phyloP scores from a whole-genome alignment of 2,329 filamentous ascomycete species.

The Aureobasidium sp. region DNA sequence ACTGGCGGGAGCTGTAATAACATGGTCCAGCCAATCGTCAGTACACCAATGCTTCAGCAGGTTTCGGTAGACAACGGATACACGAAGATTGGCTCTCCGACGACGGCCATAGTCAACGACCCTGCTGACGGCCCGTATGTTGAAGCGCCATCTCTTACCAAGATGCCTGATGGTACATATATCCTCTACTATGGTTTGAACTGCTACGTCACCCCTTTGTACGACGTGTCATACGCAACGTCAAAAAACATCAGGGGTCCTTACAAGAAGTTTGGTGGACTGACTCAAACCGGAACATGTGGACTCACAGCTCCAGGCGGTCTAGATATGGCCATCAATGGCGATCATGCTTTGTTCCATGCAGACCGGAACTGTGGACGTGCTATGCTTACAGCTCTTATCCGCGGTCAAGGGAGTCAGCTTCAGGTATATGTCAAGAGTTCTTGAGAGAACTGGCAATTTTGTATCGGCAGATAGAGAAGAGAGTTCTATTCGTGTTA shows the following conservation, averaged over 20 bases:
- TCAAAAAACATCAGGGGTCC: conserved; percentile 16
- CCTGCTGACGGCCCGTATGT: conserved; percentile 26
- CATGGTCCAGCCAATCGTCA: conserved; percentile 16
- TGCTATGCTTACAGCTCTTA: conserved; percentile 19
- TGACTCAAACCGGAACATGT: conserved; percentile 23
- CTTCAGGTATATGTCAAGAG: background rate
- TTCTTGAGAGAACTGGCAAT: background rate
- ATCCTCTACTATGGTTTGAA: conserved; percentile 20
- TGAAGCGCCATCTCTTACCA: conserved; percentile 26
- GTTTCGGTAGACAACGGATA: conserved; percentile 19
- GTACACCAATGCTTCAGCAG: conserved; percentile 20
- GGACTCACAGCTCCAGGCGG: conserved; percentile 26
- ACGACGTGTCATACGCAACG: conserved; percentile 20
- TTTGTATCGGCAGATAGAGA: background rate
- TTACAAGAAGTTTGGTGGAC: conserved; percentile 22
- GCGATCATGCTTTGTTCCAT: conserved; percentile 27
- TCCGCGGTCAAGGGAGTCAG: background rate
- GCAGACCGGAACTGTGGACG: conserved; percentile 20
- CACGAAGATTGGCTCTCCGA: conserved; percentile 20
- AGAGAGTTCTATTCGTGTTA: background rate
- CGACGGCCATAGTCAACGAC: conserved; percentile 24
- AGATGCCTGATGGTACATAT: conserved; percentile 19
- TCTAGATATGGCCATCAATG: conserved; percentile 27
- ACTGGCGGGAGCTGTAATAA: conserved; percentile 19
- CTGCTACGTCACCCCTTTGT: conserved; percentile 18